Evolutionary conservation across 495 filamentous ascomycete species (phyloP), one percentile per base, ranked within the genome.

Genomic region (Aspergillus cristatus): DNA sequence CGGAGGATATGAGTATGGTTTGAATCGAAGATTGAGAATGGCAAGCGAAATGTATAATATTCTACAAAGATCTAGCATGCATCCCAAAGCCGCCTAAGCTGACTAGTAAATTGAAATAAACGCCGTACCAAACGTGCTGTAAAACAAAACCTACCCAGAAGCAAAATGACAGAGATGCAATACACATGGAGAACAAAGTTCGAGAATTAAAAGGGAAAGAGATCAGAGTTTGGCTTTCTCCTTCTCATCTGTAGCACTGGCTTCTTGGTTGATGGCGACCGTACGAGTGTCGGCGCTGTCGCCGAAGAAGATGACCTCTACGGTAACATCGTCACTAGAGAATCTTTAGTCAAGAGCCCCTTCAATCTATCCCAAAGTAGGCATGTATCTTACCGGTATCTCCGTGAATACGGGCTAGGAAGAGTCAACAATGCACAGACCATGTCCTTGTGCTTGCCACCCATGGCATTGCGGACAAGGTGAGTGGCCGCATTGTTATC

Each of bases 241-340:
- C 11, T 68, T 62, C 3, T 63, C 57, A 39, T 62, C 63, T 3
- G 71, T 53, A 22, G 84, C 86, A 38, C 79, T 93, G 2, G 90
- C 91, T 51, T 96, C 91, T 47, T 78, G 62, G 62, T 96, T 97
- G 24, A 90, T 56, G 3, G 81, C 71, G 3, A 98, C 78, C 38
- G 81, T 78, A 14, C 87, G 85, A 43, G 69, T 77, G 40, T 84
- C 75, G n/a, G 60, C 49, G 15, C 80, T 76, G 30, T 94, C 74
- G 28, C 91, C 91, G 51, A 98, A 98, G 74, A 98, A 98, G 54
- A 98, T 93, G 29, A 98, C 91, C 63, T 98, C 88, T 17, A 98
- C 93, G 0, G 91, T 98, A 32, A 98, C 67, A 60, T 98, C 91
- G 55, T 98, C 91, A 40, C 85, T 86, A 45, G 12, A 17, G 15